Conservation (phyloP, 208 protist genomes). For the Novymonas esmeraldas region DNA sequence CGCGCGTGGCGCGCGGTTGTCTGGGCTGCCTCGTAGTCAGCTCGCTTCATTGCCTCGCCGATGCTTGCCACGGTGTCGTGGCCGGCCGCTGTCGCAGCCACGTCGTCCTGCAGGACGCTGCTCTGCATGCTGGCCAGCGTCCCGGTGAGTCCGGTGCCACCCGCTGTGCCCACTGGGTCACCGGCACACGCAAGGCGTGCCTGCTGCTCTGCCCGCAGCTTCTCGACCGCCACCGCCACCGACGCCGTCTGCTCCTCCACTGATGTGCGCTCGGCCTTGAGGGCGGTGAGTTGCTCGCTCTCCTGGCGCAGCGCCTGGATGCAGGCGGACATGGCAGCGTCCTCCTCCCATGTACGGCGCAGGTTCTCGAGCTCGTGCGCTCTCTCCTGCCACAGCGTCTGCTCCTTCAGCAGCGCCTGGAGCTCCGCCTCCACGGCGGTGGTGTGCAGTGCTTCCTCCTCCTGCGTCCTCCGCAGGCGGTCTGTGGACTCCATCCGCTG, state of each 20-base stretch:
- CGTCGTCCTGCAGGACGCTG: neutral
- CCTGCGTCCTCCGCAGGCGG: constrained; percentile 59
- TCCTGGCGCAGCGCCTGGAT: constrained; percentile 31
- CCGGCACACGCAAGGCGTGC: neutral
- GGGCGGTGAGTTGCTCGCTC: constrained; percentile 10
- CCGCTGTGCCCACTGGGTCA: neutral
- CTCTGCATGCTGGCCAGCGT: constrained; percentile 1
- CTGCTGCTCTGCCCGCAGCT: constrained; percentile 14
- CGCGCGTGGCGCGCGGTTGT: constrained; percentile 23
- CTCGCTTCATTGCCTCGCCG: constrained; percentile 34
- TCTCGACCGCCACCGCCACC: constrained; percentile 16
- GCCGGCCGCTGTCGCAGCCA: neutral
- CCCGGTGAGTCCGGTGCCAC: neutral
- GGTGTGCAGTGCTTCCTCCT: constrained; percentile 68
- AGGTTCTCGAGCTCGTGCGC: constrained; percentile 44
- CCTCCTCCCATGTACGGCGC: constrained; percentile 31
- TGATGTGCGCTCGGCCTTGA: constrained; percentile 27
- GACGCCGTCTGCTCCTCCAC: constrained; percentile 21
- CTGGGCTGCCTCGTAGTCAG: constrained; percentile 38
- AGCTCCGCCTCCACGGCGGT: constrained; percentile 35
- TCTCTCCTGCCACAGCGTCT: constrained; percentile 34
- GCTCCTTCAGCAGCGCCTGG: constrained; percentile 30
- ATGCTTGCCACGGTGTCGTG: constrained; percentile 5
- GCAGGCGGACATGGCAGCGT: constrained; percentile 33
- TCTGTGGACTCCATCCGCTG: constrained; percentile 55